Evolutionary conservation across 129 eudicot genomes (phyloP).

Genomic region (carrot (Daucus carota)): DH1_v3.0 NC_030386.2:15057001-15057500

Average conservation of each 20-base stretch:
- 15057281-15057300: constrained; percentile 9
- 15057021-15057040: background rate
- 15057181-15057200: background rate
- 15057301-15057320: background rate
- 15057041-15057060: background rate
- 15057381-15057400: background rate
- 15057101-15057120: too few species aligned
- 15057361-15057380: background rate
- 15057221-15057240: constrained; percentile 20
- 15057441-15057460: background rate
- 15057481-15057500: constrained; percentile 43
- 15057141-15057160: background rate
- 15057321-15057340: too few species aligned
- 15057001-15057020: background rate
- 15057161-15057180: background rate
- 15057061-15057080: background rate
- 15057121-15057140: background rate
- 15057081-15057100: background rate
- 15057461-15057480: constrained; percentile 50
- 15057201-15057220: constrained; percentile 48
- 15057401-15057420: background rate
- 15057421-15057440: background rate
- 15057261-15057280: constrained; percentile 46
- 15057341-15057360: too few species aligned
- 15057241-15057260: constrained; percentile 28